Evolutionary conservation across 2,329 filamentous ascomycete species (phyloP).

Genomic region (Xylaria sp.): DNA sequence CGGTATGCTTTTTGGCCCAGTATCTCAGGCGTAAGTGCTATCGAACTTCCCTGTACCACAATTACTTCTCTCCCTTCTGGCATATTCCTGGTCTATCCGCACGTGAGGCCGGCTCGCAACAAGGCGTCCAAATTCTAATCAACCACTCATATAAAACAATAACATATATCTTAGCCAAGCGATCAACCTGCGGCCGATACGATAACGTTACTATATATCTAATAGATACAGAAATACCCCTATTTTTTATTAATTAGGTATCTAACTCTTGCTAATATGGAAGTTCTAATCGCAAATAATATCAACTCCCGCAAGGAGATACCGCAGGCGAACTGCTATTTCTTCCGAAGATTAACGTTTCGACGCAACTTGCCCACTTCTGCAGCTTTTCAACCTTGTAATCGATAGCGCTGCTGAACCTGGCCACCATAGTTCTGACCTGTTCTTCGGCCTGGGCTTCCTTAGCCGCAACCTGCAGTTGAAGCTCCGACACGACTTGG

Average conservation of each 20-base stretch:
- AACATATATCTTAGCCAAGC: constrained; percentile 29
- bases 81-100: constrained; percentile 22
- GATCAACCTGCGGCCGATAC: too few species aligned
- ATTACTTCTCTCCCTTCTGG: constrained; percentile 21
- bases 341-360: too few species aligned
- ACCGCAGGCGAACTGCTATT: constrained; percentile 35
- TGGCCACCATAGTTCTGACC: too few species aligned
- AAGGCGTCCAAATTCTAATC: too few species aligned
- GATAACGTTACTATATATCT: too few species aligned
- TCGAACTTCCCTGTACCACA: constrained; percentile 18
- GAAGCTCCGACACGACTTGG: too few species aligned
- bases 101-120: background rate
- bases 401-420: too few species aligned
- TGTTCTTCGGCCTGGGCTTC: too few species aligned
- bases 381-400: too few species aligned
- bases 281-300: constrained; percentile 31
- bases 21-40: constrained; percentile 16
- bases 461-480: too few species aligned
- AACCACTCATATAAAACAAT: constrained; percentile 16
- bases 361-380: too few species aligned
- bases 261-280: constrained; percentile 30
- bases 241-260: constrained; percentile 34
- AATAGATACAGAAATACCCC: constrained; percentile 32
- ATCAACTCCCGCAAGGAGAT: constrained; percentile 31
- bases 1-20: too few species aligned